Percentiles rank a stretch among this genome's conserved stretches.
Evolutionary conservation across 2,329 filamentous ascomycete genomes (phyloP).

Genomic region (Neonectria punicea): DNA sequence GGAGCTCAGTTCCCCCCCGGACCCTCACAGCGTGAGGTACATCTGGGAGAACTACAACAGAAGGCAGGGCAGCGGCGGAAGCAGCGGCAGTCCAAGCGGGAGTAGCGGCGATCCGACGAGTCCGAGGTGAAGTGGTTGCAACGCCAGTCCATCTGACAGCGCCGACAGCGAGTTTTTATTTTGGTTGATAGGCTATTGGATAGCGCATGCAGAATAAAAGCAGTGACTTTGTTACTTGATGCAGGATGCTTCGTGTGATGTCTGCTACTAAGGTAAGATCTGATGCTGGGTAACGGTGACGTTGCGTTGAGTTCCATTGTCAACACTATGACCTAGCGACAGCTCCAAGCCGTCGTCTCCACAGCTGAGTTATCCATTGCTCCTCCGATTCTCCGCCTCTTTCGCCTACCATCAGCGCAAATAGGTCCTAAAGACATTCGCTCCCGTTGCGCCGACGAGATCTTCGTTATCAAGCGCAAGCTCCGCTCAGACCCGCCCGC

Average conservation of each 20-base stretch:
- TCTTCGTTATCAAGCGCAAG: no score
- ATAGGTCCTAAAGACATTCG: no score
- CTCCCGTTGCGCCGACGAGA: no score
- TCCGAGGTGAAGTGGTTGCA: constrained; percentile 43
- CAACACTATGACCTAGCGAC: no score
- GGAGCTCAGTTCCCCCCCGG: constrained; percentile 49
- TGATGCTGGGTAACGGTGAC: no score
- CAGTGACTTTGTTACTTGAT: constrained; percentile 41
- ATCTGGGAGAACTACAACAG: constrained; percentile 43
- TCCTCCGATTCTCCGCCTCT: no score
- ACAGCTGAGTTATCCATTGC: no score
- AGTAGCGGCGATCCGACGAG: constrained; percentile 64
- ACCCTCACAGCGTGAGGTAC: constrained; percentile 32
- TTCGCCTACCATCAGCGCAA: no score
- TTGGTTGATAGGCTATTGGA: constrained; percentile 38
- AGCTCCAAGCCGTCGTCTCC: no score
- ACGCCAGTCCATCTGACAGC: constrained; percentile 16
- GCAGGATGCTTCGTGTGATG: background rate
- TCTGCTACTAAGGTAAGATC: no score
- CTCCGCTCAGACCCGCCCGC: no score
- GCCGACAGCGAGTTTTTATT: constrained; percentile 23
- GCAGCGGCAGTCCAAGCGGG: constrained; percentile 52
- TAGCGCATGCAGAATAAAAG: constrained; percentile 43
- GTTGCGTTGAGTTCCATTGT: no score
- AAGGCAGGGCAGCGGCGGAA: constrained; percentile 49